Percentiles rank a stretch among this genome's conserved stretches.
These are phyloP conservation scores for Carex cristatella DNA, from an alignment of 176 grass and related monocot genomes.

Conservation along the genomic window DNA sequence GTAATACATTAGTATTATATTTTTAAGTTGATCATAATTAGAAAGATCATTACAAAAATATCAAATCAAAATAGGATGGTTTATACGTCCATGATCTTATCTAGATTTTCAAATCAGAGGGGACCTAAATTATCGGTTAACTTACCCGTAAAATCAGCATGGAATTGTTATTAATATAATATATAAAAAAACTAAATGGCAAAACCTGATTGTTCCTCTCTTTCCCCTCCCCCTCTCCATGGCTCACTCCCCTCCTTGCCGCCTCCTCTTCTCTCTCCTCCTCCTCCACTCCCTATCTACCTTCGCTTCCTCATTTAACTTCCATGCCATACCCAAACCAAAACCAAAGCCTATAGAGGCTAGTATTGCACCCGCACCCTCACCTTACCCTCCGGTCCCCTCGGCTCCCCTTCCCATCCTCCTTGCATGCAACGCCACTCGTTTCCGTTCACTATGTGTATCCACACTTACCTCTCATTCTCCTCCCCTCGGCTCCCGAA, in stretches of 20 bases:
- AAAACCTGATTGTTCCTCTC: neutral
- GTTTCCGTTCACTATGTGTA: conserved; percentile 42
- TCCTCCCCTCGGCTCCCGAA: neutral
- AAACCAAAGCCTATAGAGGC: neutral
- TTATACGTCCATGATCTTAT: neutral
- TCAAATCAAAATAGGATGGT: neutral
- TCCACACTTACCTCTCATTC: conserved; percentile 38
- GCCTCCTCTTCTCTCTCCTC: neutral
- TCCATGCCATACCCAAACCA: neutral
- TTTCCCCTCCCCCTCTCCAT: neutral
- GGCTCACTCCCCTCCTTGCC: neutral
- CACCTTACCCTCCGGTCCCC: neutral
- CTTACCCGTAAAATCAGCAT: neutral
- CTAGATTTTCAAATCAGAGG: neutral
- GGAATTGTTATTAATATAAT: neutral
- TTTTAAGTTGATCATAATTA: neutral
- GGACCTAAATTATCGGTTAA: neutral
- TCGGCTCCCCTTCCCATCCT: conserved; percentile 28
- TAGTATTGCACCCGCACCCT: neutral
- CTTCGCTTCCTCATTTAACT: conserved; percentile 9
- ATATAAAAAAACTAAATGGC: neutral
- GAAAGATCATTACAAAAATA: neutral
- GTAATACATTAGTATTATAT: neutral
- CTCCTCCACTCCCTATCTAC: conserved; percentile 14
- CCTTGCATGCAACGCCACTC: conserved; percentile 61